phyloP scores from a whole-genome alignment of 345 rosid species.

The Dipteronia dyeriana region DNA sequence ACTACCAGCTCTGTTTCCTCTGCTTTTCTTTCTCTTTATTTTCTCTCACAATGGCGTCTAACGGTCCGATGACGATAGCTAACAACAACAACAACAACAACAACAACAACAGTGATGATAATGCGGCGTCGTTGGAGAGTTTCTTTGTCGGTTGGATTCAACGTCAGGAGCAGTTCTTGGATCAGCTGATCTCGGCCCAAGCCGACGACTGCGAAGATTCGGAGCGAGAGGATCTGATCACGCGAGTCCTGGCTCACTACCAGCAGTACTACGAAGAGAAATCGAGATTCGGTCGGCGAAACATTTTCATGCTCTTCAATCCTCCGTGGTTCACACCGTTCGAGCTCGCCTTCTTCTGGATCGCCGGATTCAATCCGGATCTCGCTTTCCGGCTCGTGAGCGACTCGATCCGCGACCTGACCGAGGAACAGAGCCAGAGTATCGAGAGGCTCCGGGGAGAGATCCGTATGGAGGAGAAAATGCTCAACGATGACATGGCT shows the following conservation, averaged over 20 bases:
- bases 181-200: conserved; percentile 35
- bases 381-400: conserved; percentile 34
- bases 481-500: conserved; percentile 40
- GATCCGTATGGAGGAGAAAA: conserved; percentile 37
- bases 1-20: neutral
- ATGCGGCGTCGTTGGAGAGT: conserved; percentile 18
- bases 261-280: conserved; percentile 47
- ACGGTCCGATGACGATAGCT: neutral
- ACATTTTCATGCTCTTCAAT: conserved; percentile 39
- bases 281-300: conserved; percentile 21
- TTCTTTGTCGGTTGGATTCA: conserved; percentile 42
- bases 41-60: conserved; percentile 14
- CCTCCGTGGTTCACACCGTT: conserved; percentile 45
- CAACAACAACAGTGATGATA: neutral
- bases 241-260: conserved; percentile 42
- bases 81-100: neutral
- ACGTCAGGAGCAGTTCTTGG: conserved; percentile 42
- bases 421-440: conserved; percentile 33
- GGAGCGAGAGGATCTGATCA: conserved; percentile 25
- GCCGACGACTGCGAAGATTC: conserved; percentile 5
- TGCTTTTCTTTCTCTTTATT: neutral
- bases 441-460: conserved; percentile 25
- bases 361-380: conserved; percentile 47
- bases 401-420: conserved; percentile 32
- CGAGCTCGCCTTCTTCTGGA: conserved; percentile 46